Evolutionary conservation across 257 asterid species (phyloP).

Genomic region (Nicotiana noctiflora): DNA sequence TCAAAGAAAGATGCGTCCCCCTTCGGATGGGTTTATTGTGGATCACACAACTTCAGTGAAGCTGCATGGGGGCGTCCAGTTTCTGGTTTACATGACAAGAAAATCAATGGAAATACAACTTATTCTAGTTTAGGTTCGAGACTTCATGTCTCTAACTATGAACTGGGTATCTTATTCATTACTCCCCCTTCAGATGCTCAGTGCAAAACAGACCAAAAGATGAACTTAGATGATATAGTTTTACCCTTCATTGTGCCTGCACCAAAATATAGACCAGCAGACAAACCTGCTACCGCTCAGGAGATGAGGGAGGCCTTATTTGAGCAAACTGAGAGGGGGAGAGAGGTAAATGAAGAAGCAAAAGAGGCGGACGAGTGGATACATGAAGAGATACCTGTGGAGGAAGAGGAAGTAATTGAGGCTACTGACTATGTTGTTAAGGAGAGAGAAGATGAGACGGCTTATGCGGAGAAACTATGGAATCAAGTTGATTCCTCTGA

Average conservation of each 20-base stretch:
- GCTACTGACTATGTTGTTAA: slow-evolving; percentile 15
- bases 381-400: slow-evolving; percentile 42
- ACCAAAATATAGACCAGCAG: slow-evolving; percentile 53
- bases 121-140: slow-evolving; percentile 55
- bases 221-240: slow-evolving; percentile 53
- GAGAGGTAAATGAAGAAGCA: slow-evolving; percentile 26
- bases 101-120: slow-evolving; percentile 18
- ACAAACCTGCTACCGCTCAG: slow-evolving; percentile 68
- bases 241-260: slow-evolving; percentile 77
- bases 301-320: slow-evolving; percentile 67
- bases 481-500: slow-evolving; percentile 46
- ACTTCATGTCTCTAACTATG: slow-evolving; percentile 74
- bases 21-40: slow-evolving; percentile 82
- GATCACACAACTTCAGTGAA: slow-evolving; percentile 90
- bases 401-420: slow-evolving; percentile 54
- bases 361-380: slow-evolving; percentile 19
- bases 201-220: slow-evolving; percentile 14
- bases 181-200: slow-evolving; percentile 47
- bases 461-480: slow-evolving; percentile 77
- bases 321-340: slow-evolving; percentile 29
- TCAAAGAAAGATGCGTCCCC: slow-evolving; percentile 41
- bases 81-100: slow-evolving; percentile 24
- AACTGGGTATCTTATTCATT: slow-evolving; percentile 65
- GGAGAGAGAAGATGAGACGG: slow-evolving; percentile 77
- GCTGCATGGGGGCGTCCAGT: slow-evolving; percentile 94